phyloP scores from a whole-genome alignment of 2,329 filamentous ascomycete genomes.

The Pochonia chlamydosporia region DNA sequence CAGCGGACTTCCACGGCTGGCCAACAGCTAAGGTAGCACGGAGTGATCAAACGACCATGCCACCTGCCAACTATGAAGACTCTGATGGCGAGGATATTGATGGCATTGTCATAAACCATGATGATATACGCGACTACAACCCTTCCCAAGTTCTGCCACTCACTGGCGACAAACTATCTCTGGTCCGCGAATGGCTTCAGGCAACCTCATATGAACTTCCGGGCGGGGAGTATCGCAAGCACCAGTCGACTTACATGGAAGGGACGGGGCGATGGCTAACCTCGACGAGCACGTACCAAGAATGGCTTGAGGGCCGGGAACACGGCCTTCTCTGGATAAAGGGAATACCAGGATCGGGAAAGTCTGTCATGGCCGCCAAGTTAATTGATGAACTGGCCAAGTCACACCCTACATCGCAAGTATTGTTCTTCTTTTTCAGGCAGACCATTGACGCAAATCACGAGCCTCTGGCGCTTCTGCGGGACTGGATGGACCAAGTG shows the following conservation, averaged over 20 bases:
- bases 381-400: conserved; percentile 15
- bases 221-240: conserved; percentile 21
- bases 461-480: conserved; percentile 19
- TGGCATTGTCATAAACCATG: no score
- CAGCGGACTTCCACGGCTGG: no score
- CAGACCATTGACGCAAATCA: conserved; percentile 32
- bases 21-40: no score
- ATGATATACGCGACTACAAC: no score
- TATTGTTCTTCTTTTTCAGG: conserved; percentile 34
- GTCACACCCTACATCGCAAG: conserved; percentile 12
- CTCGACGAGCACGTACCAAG: conserved; percentile 10
- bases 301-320: conserved; percentile 11
- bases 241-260: conserved; percentile 13
- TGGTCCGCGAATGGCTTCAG: no score
- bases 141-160: no score
- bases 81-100: no score
- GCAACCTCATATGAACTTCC: conserved; percentile 20
- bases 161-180: no score
- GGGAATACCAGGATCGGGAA: conserved; percentile 33
- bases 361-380: conserved; percentile 27
- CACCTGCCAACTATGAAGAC: no score
- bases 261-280: conserved; percentile 17
- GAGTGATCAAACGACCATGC: no score
- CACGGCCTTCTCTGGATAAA: conserved; percentile 25
- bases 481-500: conserved; percentile 30